Evolutionary conservation across 1,139 yeast species (phyloP).

Genomic region (Debaryomyces singareniensis): DNA sequence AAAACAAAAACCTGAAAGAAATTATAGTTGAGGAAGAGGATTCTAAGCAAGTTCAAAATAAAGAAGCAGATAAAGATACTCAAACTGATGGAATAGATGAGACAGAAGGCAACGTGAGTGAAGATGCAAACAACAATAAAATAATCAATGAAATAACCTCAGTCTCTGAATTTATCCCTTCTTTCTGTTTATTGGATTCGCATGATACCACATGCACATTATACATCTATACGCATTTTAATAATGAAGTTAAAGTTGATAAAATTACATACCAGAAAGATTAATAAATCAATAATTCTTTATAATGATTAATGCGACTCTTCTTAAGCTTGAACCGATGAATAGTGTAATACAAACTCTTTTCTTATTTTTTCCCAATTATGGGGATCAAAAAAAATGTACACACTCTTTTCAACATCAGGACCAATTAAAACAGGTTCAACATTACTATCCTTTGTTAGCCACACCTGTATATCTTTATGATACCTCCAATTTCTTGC

Average conservation of each 20-base stretch:
- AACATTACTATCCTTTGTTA: slow-evolving; percentile 85
- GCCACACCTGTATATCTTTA: slow-evolving; percentile 92
- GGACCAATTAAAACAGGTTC: slow-evolving; percentile 85
- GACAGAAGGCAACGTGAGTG: slow-evolving; percentile 6
- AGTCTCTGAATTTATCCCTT: slow-evolving; percentile 49
- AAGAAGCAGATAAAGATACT: slow-evolving; percentile 8
- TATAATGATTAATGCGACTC: slow-evolving; percentile 2
- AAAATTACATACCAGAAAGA: slow-evolving; percentile 77
- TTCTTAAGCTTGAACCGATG: slow-evolving; percentile 39
- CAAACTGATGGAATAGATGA: slow-evolving; percentile 6
- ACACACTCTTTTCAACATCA: slow-evolving; percentile 91
- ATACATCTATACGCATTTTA: slow-evolving; percentile 75
- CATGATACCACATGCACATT: slow-evolving; percentile 73
- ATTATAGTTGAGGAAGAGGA: slow-evolving; percentile 8
- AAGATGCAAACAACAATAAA: slow-evolving; percentile 6
- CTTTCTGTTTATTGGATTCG: slow-evolving; percentile 82
- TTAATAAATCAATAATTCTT: slow-evolving; percentile 10
- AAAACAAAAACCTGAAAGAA: slow-evolving; percentile 11
- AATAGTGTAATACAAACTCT: slow-evolving; percentile 67
- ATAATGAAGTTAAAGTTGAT: slow-evolving; percentile 86
- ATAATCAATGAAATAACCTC: slow-evolving; percentile 9
- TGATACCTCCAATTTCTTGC: slow-evolving; percentile 96
- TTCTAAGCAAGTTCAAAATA: slow-evolving; percentile 5
- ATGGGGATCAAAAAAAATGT: slow-evolving; percentile 92
- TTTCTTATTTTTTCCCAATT: slow-evolving; percentile 93